Evolutionary conservation across 306 rosid genomes (phyloP), one percentile per base, ranked within the genome.

Genomic region (Adenanthera pavonina): DNA sequence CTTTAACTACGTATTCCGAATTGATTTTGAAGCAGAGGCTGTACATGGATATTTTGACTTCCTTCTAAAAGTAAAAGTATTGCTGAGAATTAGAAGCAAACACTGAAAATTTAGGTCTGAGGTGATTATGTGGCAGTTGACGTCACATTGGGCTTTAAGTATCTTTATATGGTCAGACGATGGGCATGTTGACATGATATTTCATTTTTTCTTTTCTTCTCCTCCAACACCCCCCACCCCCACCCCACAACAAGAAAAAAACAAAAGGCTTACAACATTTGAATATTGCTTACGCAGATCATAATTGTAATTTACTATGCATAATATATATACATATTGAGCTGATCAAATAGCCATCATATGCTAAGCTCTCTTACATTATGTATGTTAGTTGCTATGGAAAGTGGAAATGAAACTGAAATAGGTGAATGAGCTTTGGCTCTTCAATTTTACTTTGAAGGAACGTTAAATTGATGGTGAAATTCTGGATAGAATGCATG

Each of bases 391-490:
- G 67, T n/a, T 79, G 53, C 83, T 68, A 14, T 56, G 30, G 44
- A 38, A 65, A 66, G 80, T 77, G 33, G 73, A 81, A 78, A 59
- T 78, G 80, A 76, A 38, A 64, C 38, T 53, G 14, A 48, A 72
- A 77, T 81, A 43, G 49, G 51, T 54, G 25, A n/a, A 53, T 80
- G 69, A 81, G 34, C 73, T 81, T 65, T 75, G 70, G 44, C 20
- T 69, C 56, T 59, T 82, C n/a, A 20, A 44, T 20, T 56, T 56
- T 19, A 30, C 17, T 77, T 2, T 48, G 54, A 65, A 52, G 60
- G 49, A 43, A 62, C 76, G 34, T 54, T 62, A 35, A 76, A 19
- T 48, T 59, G 51, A 40, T 3, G 17, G 66, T 69, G 69, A 20
- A 79, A 68, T 69, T 78, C 57, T 84, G 73, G 33, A 57, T 44